Base-by-base conservation (phyloP, 2,329 filamentous ascomycete genomes). In the Fusarium ramigenum region DNA sequence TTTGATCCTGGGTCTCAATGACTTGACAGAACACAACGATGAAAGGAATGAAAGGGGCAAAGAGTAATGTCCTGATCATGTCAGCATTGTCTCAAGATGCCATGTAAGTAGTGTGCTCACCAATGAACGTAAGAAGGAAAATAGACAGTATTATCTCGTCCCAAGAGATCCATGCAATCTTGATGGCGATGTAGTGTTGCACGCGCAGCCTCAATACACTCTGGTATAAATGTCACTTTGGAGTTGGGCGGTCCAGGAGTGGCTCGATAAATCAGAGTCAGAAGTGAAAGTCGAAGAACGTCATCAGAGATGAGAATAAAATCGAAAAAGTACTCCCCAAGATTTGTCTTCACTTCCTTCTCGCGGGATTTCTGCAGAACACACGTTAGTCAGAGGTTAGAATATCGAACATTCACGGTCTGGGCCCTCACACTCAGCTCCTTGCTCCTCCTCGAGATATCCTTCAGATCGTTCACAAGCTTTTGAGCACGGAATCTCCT, bases 41-140 rank as follows among this genome's bases (percentile, higher is more conserved):
- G 74, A 88, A 88, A 0, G 86, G 85, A 18, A 87, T 85, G 66
- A 89, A 88, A 0, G 86, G 87, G 18, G 85, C 84, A 73, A 87
- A 87, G 5, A 87, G 78, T 8, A 86, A 78, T 2, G 82, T 84
- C 84, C 84, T 85, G 36, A 18, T 21, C 5, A 10, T 59, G 39
- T 78, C 28, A 78, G 63, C 9, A 49, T 28, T 21, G 8, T 9
- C 10, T 2, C 5, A 9, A 9, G 9, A 15, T 12, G 21, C n/a
- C 32, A 21, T 14, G 5, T 19, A 4, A 14, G 21, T 25, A n/a
- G 21, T 9, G 37, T 9, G 23, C 81, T 75, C 61, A 85, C 84
- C 84, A 86, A 64, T 85, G 82, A 53, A 86, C 79, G 65, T 85
- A 85, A 4, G 78, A 75, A 25, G 78, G 72, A 37, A 83, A 83